Conservation (phyloP, 371 early-diverging fungal genomes). For the Mucor circinelloides region DNA sequence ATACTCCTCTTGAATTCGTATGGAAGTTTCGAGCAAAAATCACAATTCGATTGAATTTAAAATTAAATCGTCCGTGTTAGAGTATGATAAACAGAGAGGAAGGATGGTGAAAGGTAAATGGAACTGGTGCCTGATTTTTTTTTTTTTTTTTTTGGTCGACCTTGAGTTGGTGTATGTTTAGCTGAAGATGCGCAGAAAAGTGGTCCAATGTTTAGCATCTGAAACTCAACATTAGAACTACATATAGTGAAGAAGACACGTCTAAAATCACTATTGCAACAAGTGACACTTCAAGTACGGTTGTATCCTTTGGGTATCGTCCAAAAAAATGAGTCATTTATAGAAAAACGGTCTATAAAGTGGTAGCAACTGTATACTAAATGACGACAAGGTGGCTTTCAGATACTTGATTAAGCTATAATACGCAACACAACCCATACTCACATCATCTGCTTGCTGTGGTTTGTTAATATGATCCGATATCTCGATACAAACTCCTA, state of each 20-base stretch:
- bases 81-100: no score
- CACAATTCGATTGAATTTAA: not conserved
- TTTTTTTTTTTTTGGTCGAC: no score
- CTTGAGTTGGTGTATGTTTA: not conserved
- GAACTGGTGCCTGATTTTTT: not conserved
- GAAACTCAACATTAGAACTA: not conserved
- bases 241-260: not conserved
- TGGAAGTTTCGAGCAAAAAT: not conserved
- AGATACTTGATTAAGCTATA: no score
- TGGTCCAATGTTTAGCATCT: not conserved
- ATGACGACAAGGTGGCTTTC: no score
- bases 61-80: not conserved
- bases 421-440: no score
- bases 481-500: not conserved
- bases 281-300: no score
- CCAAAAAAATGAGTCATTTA: no score
- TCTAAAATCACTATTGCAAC: not conserved
- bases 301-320: no score
- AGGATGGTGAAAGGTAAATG: not conserved
- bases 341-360: no score
- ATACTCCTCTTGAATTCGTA: not conserved
- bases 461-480: not conserved
- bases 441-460: no score
- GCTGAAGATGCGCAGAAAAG: not conserved
- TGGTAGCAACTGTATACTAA: no score